Base-by-base conservation (phyloP, 164 flowering plant species). In the Aristolochia fimbriata region DNA sequence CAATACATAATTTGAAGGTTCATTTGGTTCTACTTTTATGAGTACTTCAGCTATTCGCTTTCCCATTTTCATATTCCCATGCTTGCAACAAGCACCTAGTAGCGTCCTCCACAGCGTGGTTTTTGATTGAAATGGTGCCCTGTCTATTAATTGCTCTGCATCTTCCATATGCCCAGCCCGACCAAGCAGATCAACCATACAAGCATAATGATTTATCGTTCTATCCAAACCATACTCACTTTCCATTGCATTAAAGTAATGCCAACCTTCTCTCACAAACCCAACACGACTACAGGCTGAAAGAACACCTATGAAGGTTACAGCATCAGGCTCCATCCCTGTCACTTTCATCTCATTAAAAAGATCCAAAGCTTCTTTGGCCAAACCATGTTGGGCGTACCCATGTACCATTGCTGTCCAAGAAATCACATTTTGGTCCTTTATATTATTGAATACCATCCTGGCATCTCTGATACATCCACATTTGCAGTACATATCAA, bases 241-340 rank as follows among this genome's bases (percentile, higher is more conserved):
- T 53, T n/a, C 73, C 91, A 90, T 87, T 31, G 79, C 80, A 43
- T 72, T 51, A 67, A 90, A 87, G 62, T 77, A 65, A 56, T 48
- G 49, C 1, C 80, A 73, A 3, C 95, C 95, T 76, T 85, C 87
- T 51, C 78, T 78, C 17, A 87, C 85, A 71, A 87, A 65, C 37
- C 94, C 88, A n/a, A 82, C 96, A 66, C 83, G 94, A 66, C 75
- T 83, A 69, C 97, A 89, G 14, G 97, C 97, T 65, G 78, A 81
- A 53, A 87, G 73, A 67, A 90, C 85, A 24, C 88, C 92, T 27
- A 87, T 71, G 55, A 82, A 83, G 37, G 97, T 83, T 50, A 87
- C 69, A 67, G 77, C 85, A 76, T 85, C 95, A 16, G 88, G 90
- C 66, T 58, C 74, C 15, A 62, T 66, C 8, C 83, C 87, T 30